Evolutionary conservation across 345 rosid genomes (phyloP), one percentile per base, ranked within the genome.

Genomic region (Hypericum androsaemum): DNA sequence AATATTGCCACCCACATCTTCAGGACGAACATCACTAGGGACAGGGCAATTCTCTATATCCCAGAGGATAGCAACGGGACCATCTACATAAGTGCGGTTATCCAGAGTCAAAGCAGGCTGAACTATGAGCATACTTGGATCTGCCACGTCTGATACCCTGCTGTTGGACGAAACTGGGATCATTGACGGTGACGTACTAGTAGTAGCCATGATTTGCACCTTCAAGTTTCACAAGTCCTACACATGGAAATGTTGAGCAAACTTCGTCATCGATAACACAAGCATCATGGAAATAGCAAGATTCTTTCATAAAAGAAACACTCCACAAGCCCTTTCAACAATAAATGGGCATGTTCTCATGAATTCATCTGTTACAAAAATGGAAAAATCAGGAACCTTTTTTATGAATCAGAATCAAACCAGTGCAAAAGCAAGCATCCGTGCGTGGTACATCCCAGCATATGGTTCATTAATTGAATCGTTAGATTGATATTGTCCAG

Each of bases 31-130:
- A 67, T 80, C 99, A 56, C 82, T 81, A 5, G 97, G 99, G 8
- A 92, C 87, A 40, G 81, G 88, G 60, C 97, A 88, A 57, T 92
- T 92, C 67, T 92, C 95, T 12, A 88, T 92, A 66, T 92, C 97
- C 99, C 99, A 88, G 15, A 92, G 86, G 55, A 92, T 78, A 7
- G 90, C 90, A 7, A 80, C 72, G 8, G 97, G 88, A 66, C 94
- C 87, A 56, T 80, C 80, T 5, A 63, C 54, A 46, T 70, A 64
- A 50, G n/a, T 50, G 22, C 71, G 65, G 22, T 41, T 73, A 58
- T 64, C 83, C 60, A 52, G 74, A 57, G 12, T 64, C 42, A 28
- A 3, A 32, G 64, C 36, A 47, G 77, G 58, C 47, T 67, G 87
- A 45, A 50, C 47, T 11, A 48, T 13, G 55, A 17, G 22, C 69